Base-by-base conservation (phyloP, 2,329 filamentous ascomycete genomes). In the Lasiodiplodia sp. region DNA sequence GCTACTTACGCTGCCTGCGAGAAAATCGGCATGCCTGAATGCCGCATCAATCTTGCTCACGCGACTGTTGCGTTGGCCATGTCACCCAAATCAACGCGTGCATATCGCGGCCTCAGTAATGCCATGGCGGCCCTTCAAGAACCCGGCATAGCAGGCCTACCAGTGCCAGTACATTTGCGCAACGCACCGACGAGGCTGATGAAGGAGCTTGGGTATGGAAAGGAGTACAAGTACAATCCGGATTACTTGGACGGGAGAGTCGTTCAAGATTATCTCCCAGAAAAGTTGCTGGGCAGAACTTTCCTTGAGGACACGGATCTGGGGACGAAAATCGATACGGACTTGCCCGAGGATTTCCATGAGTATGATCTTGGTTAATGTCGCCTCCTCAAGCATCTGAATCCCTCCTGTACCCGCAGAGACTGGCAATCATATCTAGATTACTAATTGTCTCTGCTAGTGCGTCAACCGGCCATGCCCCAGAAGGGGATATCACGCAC, bases 151-250 rank as follows among this genome's bases (percentile, higher is more conserved):
- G 94, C 94, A 0, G 88, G 87, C 1, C 77, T 97, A 63, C 92
- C 94, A 0, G 90, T 99, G 25, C 96, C 96, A 2, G 80, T 96
- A 49, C 96, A 98, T 78, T 80, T 99, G 69, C 85, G 96, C 69
- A 98, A 98, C 79, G 96, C 96, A 10, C 95, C 96, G 0, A 98
- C 96, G 1, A 87, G 90, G 72, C 78, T 98, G 72, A 97, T 99
- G 95, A 92, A 94, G 74, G 95, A 97, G 73, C 82, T 98, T 72
- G 95, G 93, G 0, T 97, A 94, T 76, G 94, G 94, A 0, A 90
- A 89, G 62, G 92, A 94, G 77, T 99, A 99, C 80, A 98, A 98
- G 80, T 98, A 99, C 76, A 97, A 97, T 73, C 96, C 96, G 0
- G 92, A 97, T 73, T 99, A 95, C 75, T 81, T 87, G 63, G 89